Evolutionary conservation across 441 rosid genomes (phyloP), one percentile per base, ranked within the genome.

Genomic region (Gossypium trilobum): DNA sequence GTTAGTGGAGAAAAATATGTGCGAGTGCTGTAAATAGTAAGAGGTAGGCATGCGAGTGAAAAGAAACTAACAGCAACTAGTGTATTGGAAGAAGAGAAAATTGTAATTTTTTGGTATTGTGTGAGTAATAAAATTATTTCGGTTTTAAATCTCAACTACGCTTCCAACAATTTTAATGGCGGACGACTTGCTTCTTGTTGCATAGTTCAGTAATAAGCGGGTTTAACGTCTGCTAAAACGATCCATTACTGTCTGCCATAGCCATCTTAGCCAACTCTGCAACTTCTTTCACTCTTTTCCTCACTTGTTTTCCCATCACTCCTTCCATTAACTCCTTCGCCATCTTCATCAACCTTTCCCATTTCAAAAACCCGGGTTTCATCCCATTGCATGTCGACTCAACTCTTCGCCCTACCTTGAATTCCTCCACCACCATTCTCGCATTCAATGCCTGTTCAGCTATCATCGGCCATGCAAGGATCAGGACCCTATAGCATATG

Each of bases 391-490:
- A 46, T 46, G 52, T 46, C 44, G 11, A 36, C 52, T 46, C 52
- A 46, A 91, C 81, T 79, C 90, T 79, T 7, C 90, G 1, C 42
- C 93, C 93, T 0, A 85, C 73, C 55, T 83, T 86, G 2, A 92
- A n/a, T 84, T 90, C 92, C 65, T 92, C 98, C 56, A n/a, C 87
- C 39, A 90, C 69, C 85, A 88, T 68, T 73, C 79, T 84, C 0
- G 91, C 86, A 48, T 89, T 92, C 71, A 87, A 44, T 0, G 85
- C 89, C 72, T 90, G 96, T 5, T 92, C 95, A 0, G 92, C 97
- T 87, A 82, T 76, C 92, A 87, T 75, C 0, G 93, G 93, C 96
- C 93, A 90, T 5, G 87, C 95, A 0, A 92, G 78, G 22, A 90
- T 72, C 0, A 95, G 93, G 17, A 89, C 89, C 2, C 86, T 91